Evolutionary conservation across 805 yeast genomes (phyloP).

Genomic region (Wickerhamomyces ciferrii): DNA sequence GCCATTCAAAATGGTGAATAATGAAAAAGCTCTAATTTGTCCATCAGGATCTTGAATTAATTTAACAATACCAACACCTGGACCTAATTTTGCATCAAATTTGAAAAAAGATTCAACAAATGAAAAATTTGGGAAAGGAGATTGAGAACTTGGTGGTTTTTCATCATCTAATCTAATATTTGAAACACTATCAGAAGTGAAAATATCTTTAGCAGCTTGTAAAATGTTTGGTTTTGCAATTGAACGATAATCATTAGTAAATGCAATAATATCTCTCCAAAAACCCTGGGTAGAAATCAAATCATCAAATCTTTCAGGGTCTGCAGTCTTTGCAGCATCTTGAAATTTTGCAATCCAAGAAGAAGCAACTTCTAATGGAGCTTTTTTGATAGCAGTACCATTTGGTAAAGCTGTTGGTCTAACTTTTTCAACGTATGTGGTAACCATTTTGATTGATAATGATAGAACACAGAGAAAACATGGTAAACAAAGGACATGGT

Average conservation of each 20-base stretch:
- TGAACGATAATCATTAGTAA: not conserved
- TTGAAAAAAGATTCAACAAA: conserved; percentile 89
- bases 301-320: not conserved
- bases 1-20: not conserved
- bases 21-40: not conserved
- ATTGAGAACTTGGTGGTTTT: conserved; percentile 58
- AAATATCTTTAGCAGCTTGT: conserved; percentile 87
- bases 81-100: conserved; percentile 95
- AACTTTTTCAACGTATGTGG: not conserved
- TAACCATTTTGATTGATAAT: not conserved
- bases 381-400: not conserved
- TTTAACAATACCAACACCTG: conserved; percentile 64
- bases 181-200: conserved; percentile 91
- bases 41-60: not conserved
- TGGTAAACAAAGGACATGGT: too few relatives aligned
- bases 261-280: not conserved
- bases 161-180: conserved; percentile 38
- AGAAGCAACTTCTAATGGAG: not conserved
- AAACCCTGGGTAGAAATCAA: not conserved
- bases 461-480: not conserved
- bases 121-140: conserved; percentile 89
- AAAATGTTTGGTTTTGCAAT: conserved; percentile 65
- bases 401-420: not conserved
- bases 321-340: not conserved
- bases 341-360: not conserved